Conservation (phyloP, 2,329 filamentous ascomycete genomes). For the Juglanconis oblonga region DNA sequence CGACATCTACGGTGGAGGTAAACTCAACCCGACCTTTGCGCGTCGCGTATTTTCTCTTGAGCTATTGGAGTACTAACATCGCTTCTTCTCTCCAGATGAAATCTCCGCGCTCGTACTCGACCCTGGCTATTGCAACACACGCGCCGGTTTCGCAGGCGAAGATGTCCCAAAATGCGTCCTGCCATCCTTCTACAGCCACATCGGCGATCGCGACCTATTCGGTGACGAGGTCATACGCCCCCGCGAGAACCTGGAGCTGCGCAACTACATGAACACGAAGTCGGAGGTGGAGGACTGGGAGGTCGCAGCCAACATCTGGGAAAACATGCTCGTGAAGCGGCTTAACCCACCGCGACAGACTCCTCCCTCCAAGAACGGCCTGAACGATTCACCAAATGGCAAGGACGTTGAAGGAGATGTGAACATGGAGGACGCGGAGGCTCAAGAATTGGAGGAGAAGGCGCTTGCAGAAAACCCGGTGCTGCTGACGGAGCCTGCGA, state of each 20-base stretch:
- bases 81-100: constrained; percentile 64
- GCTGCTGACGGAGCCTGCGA: constrained; percentile 89
- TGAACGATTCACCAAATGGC: constrained; percentile 65
- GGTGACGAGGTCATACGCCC: constrained; percentile 89
- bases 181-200: constrained; percentile 80
- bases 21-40: constrained; percentile 20
- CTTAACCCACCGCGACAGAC: constrained; percentile 74
- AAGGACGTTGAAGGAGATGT: constrained; percentile 61
- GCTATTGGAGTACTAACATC: constrained; percentile 19
- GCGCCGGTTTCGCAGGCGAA: constrained; percentile 96
- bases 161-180: constrained; percentile 93
- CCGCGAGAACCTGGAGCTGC: constrained; percentile 72
- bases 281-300: constrained; percentile 97
- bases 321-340: constrained; percentile 84
- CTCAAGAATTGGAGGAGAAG: constrained; percentile 63
- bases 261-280: constrained; percentile 88
- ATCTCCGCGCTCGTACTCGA: constrained; percentile 96
- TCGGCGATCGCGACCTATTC: constrained; percentile 62
- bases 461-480: constrained; percentile 85
- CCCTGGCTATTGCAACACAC: constrained; percentile 84
- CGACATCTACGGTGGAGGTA: constrained; percentile 64
- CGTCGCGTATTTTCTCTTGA: constrained; percentile 10
- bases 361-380: constrained; percentile 70
- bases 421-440: constrained; percentile 50
- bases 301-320: constrained; percentile 82